A percentile compares a stretch with the other conserved stretches of the same genome.
phyloP scores from a whole-genome alignment of 2,329 filamentous ascomycete genomes.

The Ascochyta fabae region DNA sequence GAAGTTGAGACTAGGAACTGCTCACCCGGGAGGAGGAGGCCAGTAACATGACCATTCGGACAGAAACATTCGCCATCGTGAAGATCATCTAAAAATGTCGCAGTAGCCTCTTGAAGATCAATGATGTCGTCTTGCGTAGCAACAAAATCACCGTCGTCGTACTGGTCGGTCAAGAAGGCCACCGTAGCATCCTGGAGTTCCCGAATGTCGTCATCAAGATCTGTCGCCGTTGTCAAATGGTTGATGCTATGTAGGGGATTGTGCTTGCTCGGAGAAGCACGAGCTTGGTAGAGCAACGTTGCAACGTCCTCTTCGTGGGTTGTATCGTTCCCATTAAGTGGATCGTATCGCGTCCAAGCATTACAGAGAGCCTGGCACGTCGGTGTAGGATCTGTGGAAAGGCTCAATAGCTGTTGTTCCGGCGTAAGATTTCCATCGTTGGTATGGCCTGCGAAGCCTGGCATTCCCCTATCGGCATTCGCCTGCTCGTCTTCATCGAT shows the following conservation, averaged over 20 bases:
- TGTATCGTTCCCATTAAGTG: not conserved
- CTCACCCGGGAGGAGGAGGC: conserved; percentile 12
- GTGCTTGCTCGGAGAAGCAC: not conserved
- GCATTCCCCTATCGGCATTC: too few species aligned
- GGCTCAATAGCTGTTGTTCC: too few species aligned
- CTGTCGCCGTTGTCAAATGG: not conserved
- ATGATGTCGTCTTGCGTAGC: conserved; percentile 8
- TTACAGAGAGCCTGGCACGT: too few species aligned
- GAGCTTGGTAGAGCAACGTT: not conserved
- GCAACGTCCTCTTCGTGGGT: not conserved
- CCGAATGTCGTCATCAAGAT: not conserved
- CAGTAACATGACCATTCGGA: not conserved
- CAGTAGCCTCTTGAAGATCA: conserved; percentile 9
- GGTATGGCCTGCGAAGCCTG: too few species aligned
- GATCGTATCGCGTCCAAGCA: too few species aligned
- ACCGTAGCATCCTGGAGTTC: conserved; percentile 1
- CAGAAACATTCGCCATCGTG: conserved; percentile 9
- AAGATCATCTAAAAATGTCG: conserved; percentile 9
- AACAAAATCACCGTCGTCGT: not conserved
- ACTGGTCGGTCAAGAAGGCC: conserved; percentile 3
- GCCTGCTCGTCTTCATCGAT: not conserved
- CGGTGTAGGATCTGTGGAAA: too few species aligned
- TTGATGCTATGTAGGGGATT: not conserved
- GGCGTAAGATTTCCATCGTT: too few species aligned
- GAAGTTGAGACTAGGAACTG: not conserved